Percentiles rank a stretch among this genome's conserved stretches.
These are phyloP conservation scores for Erythrophleum ivorense DNA, from an alignment of 331 rosid genomes.

Conservation along the genomic window DNA sequence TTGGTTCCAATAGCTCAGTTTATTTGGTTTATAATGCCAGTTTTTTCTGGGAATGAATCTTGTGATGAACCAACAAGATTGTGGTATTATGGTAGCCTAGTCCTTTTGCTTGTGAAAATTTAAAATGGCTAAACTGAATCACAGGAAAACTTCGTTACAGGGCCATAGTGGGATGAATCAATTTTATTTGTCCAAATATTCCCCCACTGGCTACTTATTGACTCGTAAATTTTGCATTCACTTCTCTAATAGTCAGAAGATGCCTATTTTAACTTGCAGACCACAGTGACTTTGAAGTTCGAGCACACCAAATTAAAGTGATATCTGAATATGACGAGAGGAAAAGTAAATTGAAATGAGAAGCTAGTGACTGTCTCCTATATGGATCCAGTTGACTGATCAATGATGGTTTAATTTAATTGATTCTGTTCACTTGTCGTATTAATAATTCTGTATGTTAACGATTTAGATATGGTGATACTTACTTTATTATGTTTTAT, in stretches of 20 bases:
- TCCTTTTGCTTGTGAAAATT: no score
- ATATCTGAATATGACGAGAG: not conserved
- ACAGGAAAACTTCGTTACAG: not conserved
- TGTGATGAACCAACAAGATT: not conserved
- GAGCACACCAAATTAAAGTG: not conserved
- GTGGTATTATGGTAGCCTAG: not conserved
- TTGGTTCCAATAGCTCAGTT: not conserved
- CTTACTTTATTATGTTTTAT: not conserved
- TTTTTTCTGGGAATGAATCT: not conserved
- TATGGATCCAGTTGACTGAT: not conserved
- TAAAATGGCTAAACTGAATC: not conserved
- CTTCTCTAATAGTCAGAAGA: not conserved
- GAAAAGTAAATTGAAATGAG: constrained; percentile 4
- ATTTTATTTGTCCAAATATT: not conserved
- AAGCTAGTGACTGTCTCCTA: not conserved
- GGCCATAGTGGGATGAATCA: not conserved
- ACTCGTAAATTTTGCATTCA: no score
- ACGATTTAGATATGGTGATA: not conserved
- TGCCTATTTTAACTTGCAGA: not conserved
- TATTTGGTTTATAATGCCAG: not conserved
- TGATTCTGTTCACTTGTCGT: not conserved
- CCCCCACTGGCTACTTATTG: not conserved
- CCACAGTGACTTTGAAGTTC: not conserved
- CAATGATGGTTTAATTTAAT: not conserved
- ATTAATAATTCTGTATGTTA: not conserved